Evolutionary conservation across 345 rosid genomes (phyloP).

Genomic region (Acer campestre): DNA sequence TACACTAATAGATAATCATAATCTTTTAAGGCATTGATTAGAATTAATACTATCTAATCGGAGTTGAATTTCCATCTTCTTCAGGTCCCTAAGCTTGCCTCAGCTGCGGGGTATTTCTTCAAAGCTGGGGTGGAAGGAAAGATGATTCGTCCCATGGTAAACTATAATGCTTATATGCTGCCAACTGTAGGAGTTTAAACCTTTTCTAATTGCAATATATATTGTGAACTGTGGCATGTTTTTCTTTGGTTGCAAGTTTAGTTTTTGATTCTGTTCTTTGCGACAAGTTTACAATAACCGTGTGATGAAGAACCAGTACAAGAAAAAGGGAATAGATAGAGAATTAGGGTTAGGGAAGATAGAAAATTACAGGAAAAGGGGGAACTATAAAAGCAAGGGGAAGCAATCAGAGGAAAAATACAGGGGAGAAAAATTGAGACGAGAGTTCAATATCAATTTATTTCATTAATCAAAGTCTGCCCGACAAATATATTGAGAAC

Average conservation of each 20-base stretch:
- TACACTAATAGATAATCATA: background rate
- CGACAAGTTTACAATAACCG: no score
- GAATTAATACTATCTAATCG: slow-evolving; percentile 26
- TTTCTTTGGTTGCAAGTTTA: background rate
- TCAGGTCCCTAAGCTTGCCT: slow-evolving; percentile 94
- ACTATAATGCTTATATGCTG: slow-evolving; percentile 7
- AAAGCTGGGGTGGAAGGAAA: slow-evolving; percentile 89
- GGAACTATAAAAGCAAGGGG: no score
- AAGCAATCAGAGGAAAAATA: no score
- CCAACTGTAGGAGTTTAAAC: background rate
- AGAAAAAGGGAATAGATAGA: no score
- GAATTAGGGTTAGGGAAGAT: no score
- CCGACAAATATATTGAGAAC: background rate
- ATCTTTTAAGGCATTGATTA: background rate
- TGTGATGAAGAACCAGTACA: no score
- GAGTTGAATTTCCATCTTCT: slow-evolving; percentile 15
- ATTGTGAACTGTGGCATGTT: no score
- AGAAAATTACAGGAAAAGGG: no score
- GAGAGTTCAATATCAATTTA: no score
- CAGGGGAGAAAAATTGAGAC: no score
- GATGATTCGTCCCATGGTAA: slow-evolving; percentile 91
- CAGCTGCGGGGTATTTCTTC: slow-evolving; percentile 95
- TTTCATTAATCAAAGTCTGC: background rate
- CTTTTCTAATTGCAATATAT: no score
- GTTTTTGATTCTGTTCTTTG: background rate